Conservation (phyloP, 768 basidiomycete genomes). For the Amanita exitialis region DNA sequence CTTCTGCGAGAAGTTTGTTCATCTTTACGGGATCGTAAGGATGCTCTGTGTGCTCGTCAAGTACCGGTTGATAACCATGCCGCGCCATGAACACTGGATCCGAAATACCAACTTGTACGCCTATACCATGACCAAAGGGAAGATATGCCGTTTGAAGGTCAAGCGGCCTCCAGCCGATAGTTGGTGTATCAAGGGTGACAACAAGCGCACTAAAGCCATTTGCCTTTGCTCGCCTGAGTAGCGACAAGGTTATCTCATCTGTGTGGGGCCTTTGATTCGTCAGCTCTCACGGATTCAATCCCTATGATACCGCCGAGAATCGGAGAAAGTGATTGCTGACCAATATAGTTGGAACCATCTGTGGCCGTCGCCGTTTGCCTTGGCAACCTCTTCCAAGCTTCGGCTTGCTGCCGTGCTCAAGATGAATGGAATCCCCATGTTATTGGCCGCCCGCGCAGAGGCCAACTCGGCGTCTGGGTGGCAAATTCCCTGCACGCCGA, state of each 20-base stretch:
- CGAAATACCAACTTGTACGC: constrained; percentile 55
- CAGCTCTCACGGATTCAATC: background rate
- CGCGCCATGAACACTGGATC: constrained; percentile 75
- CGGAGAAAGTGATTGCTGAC: too few relatives aligned
- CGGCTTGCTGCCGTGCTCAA: constrained; percentile 69
- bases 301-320: background rate
- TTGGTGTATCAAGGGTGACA: constrained; percentile 71
- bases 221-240: constrained; percentile 56
- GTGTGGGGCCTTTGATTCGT: constrained; percentile 40
- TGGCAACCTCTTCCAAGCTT: constrained; percentile 69
- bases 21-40: constrained; percentile 47
- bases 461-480: constrained; percentile 65
- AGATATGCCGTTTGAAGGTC: constrained; percentile 57
- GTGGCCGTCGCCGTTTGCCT: constrained; percentile 55
- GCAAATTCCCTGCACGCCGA: constrained; percentile 73
- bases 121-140: constrained; percentile 58
- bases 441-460: constrained; percentile 52
- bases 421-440: constrained; percentile 56
- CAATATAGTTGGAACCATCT: constrained; percentile 84
- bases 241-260: constrained; percentile 50
- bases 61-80: constrained; percentile 33
- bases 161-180: constrained; percentile 68
- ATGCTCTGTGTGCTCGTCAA: constrained; percentile 32
- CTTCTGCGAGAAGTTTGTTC: constrained; percentile 29
- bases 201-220: constrained; percentile 62